Evolutionary conservation across 768 basidiomycete genomes (phyloP), one percentile per base, ranked within the genome.

Genomic region (Stropharia rugosoannulata): DNA sequence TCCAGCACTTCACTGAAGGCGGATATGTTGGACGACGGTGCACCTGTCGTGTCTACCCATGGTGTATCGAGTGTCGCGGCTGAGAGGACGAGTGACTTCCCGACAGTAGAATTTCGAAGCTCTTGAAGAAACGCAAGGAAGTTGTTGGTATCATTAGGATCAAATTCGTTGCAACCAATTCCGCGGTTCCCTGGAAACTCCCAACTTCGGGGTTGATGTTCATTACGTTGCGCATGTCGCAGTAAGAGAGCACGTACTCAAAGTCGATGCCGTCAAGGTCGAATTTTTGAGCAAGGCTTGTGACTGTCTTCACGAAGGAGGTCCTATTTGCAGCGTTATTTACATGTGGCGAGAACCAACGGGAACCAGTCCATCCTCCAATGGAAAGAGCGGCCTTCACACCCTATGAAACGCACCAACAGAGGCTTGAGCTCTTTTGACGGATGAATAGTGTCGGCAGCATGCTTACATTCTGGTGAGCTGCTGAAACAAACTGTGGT

Each of bases 181-280:
- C 92, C 93, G 43, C 73, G 73, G 10, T 72, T 72, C 38, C 77
- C 82, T 37, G 93, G 94, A 66, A 92, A 96, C 68, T 95, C 93
- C 93, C 92, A 94, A 65, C 90, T 44, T 6, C 59, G 43, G 37
- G 29, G 29, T 32, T 32, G 5, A 32, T 32, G 9, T 32, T 32
- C 2, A 32, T 32, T 32, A 7, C 9, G 29, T 32, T 4, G 29
- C 5, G 9, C 9, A 32, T 32, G 29, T 32, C 29, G 29, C 29
- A 32, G 29, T 32, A 32, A 4, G 29, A 10, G 9, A 32, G 29
- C 9, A 32, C 84, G 39, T 64, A 85, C 85, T 87, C 87, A 53
- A 88, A 83, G 60, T 89, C 86, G 41, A 89, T 70, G n/a, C 86
- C 86, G 59, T 82, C 77, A 13, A 90, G 72, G 0, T 75, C 62